These are phyloP conservation scores for Clonostachys sp. DNA, from an alignment of 2,329 filamentous ascomycete species.

Conservation along the genomic window DNA sequence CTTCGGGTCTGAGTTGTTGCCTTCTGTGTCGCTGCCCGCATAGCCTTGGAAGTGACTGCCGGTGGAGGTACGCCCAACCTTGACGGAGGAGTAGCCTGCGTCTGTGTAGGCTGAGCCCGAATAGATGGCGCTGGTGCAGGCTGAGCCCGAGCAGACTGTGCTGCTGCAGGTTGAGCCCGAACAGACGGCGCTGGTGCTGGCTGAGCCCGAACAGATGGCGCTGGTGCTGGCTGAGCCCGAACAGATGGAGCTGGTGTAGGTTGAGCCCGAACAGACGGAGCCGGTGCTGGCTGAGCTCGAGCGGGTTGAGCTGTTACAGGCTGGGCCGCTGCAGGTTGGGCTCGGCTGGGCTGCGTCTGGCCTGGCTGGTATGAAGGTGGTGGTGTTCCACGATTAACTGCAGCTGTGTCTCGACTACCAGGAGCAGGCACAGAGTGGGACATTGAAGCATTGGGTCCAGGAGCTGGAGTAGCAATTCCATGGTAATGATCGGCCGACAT, in stretches of 20 bases:
- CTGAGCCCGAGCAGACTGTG: neutral
- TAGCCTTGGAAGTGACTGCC: slow-evolving; percentile 87
- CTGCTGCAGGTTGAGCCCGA: neutral
- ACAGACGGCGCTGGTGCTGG: neutral
- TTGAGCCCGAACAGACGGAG: neutral
- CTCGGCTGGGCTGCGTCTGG: neutral
- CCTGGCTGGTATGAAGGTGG: slow-evolving; percentile 74
- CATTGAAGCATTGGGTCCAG: slow-evolving; percentile 34
- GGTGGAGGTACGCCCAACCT: slow-evolving; percentile 84
- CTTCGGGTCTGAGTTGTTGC: slow-evolving; percentile 79
- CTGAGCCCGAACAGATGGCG: neutral
- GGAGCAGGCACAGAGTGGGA: slow-evolving; percentile 56
- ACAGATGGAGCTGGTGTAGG: neutral
- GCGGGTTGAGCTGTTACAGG: neutral
- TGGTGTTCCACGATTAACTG: slow-evolving; percentile 67
- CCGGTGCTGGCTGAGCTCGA: neutral
- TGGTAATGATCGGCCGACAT: slow-evolving; percentile 95
- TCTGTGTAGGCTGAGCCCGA: neutral
- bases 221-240: neutral
- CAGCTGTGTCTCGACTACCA: slow-evolving; percentile 35
- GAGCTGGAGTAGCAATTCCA: slow-evolving; percentile 81
- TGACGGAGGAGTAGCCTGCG: slow-evolving; percentile 56
- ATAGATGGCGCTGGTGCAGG: neutral
- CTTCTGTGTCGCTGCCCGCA: slow-evolving; percentile 92
- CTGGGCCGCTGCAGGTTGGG: neutral